Evolutionary conservation across 495 filamentous ascomycete genomes (phyloP), one percentile per base, ranked within the genome.

Genomic region (Penicillium subrubescens): DNA sequence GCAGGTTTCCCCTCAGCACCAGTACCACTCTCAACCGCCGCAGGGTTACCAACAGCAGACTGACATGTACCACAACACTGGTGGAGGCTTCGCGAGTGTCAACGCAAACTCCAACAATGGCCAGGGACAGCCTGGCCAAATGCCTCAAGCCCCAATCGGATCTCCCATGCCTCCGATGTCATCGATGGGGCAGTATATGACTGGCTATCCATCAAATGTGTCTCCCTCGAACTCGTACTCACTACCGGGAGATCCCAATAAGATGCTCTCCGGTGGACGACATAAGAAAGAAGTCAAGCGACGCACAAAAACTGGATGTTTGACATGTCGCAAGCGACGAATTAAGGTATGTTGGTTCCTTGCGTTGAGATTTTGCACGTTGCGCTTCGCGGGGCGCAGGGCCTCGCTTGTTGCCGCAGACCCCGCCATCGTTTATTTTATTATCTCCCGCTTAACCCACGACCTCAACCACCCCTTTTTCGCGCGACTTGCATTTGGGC

Each of bases 261-360:
- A 89, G 52, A 87, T 92, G 67, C 81, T 97, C 78, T 89, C 89
- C 33, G 88, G 91, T 57, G 90, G 90, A 37, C 85, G 93, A 65
- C 92, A 96, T 78, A 98, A 97, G 82, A 97, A 98, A 85, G 95
- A 99, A 81, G 97, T 99, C 76, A 98, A 99, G 84, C 88, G 95
- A 70, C 87, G 95, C 70, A 99, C 95, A 46, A 99, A 99, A 83
- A 97, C 95, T 5, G 95, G 95, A 15, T 99, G 95, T 77, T 79
- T 98, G 77, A 99, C 95, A 37, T 99, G 95, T 83, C 88, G 95
- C 66, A 97, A 97, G 77, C 88, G 95, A 71, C 86, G 95, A 78
- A 98, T 99, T 81, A 99, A 99, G 94, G 95, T 97, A 85, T 73
- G 90, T 88, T 21, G 56, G 64, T 34, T 60, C 39, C 63, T 73